Percentiles rank a stretch among this genome's conserved stretches.
These are phyloP conservation scores for Pleurostoma richardsiae DNA, from an alignment of 2,329 filamentous ascomycete species.

Conservation along the genomic window DNA sequence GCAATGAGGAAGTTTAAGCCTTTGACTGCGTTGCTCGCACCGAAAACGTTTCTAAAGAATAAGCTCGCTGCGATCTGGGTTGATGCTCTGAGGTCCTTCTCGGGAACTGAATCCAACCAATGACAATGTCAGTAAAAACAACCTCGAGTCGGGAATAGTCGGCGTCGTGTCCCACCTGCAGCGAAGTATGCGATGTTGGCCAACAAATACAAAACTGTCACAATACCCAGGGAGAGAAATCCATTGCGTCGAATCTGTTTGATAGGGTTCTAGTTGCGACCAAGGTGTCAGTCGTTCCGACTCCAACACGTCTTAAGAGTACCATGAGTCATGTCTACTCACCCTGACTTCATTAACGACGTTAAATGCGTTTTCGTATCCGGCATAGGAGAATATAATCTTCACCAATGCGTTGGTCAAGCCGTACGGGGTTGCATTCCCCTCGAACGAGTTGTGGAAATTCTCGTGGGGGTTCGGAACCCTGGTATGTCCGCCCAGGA, in stretches of 20 bases:
- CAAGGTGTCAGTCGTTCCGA: not conserved
- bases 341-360: constrained; percentile 53
- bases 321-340: not conserved
- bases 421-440: constrained; percentile 34
- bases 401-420: constrained; percentile 56
- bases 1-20: constrained; percentile 54
- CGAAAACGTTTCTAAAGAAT: constrained; percentile 56
- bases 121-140: not conserved
- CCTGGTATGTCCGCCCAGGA: constrained; percentile 48
- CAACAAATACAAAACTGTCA: constrained; percentile 49
- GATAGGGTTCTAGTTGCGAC: constrained; percentile 43
- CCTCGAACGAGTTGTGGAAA: constrained; percentile 49
- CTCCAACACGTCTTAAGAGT: no score
- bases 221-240: constrained; percentile 41
- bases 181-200: constrained; percentile 58
- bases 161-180: constrained; percentile 20
- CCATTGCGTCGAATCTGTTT: constrained; percentile 46
- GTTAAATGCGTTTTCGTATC: constrained; percentile 55
- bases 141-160: not conserved
- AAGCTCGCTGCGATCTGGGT: constrained; percentile 48
- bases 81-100: constrained; percentile 43
- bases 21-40: constrained; percentile 32
- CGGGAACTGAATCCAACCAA: constrained; percentile 32
- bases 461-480: constrained; percentile 47
- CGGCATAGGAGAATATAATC: constrained; percentile 53